Evolutionary conservation across 2,329 filamentous ascomycete genomes (phyloP), one percentile per base, ranked within the genome.

Genomic region (Ophiostoma pallidulum): DNA sequence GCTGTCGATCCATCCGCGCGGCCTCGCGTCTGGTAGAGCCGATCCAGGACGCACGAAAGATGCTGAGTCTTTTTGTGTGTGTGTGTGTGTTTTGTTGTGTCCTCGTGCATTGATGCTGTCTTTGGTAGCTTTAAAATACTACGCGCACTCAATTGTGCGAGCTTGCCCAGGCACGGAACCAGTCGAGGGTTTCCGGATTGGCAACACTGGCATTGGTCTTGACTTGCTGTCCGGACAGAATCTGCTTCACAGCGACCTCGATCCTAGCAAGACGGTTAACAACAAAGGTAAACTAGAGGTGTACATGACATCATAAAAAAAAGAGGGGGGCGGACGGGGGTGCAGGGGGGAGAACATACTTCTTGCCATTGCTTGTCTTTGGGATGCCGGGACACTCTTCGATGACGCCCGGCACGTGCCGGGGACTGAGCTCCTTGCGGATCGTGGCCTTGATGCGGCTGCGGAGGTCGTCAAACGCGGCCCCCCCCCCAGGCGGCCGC

Each of bases 181-280:
- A 97, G 35, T 87, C 83, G 55, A 98, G 66, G 54, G 90, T 89
- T 56, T 83, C 85, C 2, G 86, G 82, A 63, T 97, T 97, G 4
- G 88, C 87, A n/a, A 97, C 90, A 59, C 87, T 94, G 0, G 90
- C 89, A 41, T 88, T 89, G 0, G 87, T 92, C 70, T 89, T 90
- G 54, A 96, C 80, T 45, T 86, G 78, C 65, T 90, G 70, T 0
- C 90, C 91, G 24, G 87, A 94, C 2, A 98, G 68, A 38, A 97
- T 96, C 66, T 96, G 90, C 71, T 97, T 97, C 6, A 97, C 91
- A 0, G 88, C 87, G 41, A 94, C 89, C 64, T 98, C 91, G 51
- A 98, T 87, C 66, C 83, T 86, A 33, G 31, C 13, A 19, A 19
- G 5, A 6, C n/a, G 10, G 44, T 51, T 26, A 51, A 48, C 19